A percentile compares a stretch with the other conserved stretches of the same genome.
Evolutionary conservation across 164 flowering plant genomes (phyloP).

Genomic region (Malania oleifera): DNA sequence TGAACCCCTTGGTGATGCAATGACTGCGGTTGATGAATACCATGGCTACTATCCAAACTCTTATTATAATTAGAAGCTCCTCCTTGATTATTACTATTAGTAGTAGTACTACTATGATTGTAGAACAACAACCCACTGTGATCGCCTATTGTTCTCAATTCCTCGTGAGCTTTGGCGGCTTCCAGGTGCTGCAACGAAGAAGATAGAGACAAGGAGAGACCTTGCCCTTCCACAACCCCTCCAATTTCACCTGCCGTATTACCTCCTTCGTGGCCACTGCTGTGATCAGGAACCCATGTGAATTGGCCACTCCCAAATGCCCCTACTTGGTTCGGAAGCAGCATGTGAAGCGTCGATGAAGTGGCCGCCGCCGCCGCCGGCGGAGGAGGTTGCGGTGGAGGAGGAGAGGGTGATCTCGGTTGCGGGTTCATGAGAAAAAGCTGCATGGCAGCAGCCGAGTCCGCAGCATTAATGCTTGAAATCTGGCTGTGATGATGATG

Average conservation of each 20-base stretch:
- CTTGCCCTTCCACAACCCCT: slow-evolving; percentile 34
- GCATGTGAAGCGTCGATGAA: background rate
- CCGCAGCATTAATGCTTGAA: slow-evolving; percentile 49
- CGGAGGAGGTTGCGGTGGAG: slow-evolving; percentile 7
- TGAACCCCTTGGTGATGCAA: too few species aligned
- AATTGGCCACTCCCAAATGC: background rate
- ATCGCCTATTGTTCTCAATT: background rate
- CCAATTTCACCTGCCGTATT: slow-evolving; percentile 23
- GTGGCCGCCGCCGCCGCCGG: background rate
- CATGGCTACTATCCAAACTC: too few species aligned
- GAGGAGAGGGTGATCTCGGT: slow-evolving; percentile 54
- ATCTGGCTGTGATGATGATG: slow-evolving; percentile 40
- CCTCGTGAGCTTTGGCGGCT: background rate
- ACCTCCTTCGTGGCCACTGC: background rate
- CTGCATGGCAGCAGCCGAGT: slow-evolving; percentile 91
- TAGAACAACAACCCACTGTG: background rate
- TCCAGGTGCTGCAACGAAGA: background rate
- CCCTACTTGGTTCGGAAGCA: background rate
- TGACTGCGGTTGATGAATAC: too few species aligned
- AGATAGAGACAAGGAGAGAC: background rate
- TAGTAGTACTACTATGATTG: background rate
- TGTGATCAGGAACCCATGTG: slow-evolving; percentile 21
- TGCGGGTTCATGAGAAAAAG: slow-evolving; percentile 83
- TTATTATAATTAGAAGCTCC: too few species aligned
- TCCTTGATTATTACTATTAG: too few species aligned